phyloP scores from a whole-genome alignment of 257 asterid species.

The Solanum paucissectum region DNA sequence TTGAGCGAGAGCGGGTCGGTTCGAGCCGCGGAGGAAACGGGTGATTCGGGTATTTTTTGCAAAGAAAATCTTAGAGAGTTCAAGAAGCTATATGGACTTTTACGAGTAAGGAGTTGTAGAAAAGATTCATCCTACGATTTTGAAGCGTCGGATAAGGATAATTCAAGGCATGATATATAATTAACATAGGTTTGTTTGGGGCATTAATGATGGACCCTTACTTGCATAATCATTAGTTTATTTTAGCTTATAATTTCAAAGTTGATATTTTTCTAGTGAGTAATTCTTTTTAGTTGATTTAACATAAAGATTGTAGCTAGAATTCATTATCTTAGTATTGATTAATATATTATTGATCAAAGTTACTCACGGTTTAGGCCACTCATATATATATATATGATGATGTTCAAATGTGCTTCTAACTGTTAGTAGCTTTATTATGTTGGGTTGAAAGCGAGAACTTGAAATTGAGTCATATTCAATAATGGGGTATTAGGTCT shows the following conservation, averaged over 20 bases:
- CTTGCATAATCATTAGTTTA: not conserved
- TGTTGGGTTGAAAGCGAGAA: not conserved
- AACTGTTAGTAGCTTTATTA: not conserved
- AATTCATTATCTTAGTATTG: not conserved
- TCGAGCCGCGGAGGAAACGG: slow-evolving; percentile 27
- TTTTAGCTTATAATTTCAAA: not conserved
- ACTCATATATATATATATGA: not conserved
- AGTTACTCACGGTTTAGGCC: not conserved
- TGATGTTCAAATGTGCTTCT: not conserved
- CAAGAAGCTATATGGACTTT: slow-evolving; percentile 53
- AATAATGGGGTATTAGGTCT: not conserved
- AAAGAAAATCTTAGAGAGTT: slow-evolving; percentile 55
- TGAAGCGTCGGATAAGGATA: slow-evolving; percentile 38
- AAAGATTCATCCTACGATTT: slow-evolving; percentile 37
- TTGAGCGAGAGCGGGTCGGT: slow-evolving; percentile 36
- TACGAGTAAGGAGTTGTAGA: slow-evolving; percentile 52
- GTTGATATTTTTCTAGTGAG: not conserved
- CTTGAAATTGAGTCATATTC: too few species aligned
- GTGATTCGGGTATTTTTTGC: slow-evolving; percentile 25
- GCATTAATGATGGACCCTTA: not conserved
- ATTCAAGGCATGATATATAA: slow-evolving; percentile 6
- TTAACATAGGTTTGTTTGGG: not conserved
- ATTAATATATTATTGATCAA: not conserved
- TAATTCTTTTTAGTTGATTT: not conserved
- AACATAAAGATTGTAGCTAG: not conserved